A percentile compares a stretch with the other conserved stretches of the same genome.
Evolutionary conservation across 148 eudicot species (phyloP).

Genomic region (Diospyros kaki): DNA sequence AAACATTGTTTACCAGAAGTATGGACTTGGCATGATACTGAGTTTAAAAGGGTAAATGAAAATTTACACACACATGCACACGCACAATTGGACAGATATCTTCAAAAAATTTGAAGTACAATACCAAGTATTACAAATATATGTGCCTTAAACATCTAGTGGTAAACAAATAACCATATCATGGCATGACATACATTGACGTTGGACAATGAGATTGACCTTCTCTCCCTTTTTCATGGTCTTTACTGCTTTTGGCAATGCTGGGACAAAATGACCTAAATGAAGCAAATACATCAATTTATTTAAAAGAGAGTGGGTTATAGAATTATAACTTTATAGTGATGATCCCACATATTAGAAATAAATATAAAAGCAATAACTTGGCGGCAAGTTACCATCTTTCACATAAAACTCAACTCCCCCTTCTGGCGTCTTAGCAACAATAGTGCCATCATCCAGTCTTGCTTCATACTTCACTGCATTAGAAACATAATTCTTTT

Average conservation of each 20-base stretch:
- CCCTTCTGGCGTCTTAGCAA: conserved; percentile 41
- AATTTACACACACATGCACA: too few species aligned
- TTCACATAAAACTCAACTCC: conserved; percentile 50
- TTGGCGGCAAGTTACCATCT: conserved; percentile 38
- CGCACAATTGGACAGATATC: not conserved
- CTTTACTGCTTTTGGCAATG: conserved; percentile 49
- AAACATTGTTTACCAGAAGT: not conserved
- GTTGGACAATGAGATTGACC: conserved; percentile 46
- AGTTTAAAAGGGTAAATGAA: conserved; percentile 4
- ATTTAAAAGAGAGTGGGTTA: not conserved
- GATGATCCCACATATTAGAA: not conserved
- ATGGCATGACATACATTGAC: conserved; percentile 43
- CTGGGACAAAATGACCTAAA: conserved; percentile 56
- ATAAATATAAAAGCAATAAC: not conserved
- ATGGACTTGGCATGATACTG: conserved; percentile 4
- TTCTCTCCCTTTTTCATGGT: conserved; percentile 66
- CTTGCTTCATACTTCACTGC: conserved; percentile 50
- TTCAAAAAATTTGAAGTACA: not conserved
- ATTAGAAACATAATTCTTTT: not conserved
- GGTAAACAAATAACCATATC: not conserved
- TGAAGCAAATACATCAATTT: conserved; percentile 7
- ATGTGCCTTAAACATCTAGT: not conserved
- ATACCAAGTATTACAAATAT: not conserved
- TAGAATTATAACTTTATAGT: not conserved
- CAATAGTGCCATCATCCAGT: conserved; percentile 37